Conservation (phyloP, 2,329 filamentous ascomycete species). For the Fusarium devonianum region DNA sequence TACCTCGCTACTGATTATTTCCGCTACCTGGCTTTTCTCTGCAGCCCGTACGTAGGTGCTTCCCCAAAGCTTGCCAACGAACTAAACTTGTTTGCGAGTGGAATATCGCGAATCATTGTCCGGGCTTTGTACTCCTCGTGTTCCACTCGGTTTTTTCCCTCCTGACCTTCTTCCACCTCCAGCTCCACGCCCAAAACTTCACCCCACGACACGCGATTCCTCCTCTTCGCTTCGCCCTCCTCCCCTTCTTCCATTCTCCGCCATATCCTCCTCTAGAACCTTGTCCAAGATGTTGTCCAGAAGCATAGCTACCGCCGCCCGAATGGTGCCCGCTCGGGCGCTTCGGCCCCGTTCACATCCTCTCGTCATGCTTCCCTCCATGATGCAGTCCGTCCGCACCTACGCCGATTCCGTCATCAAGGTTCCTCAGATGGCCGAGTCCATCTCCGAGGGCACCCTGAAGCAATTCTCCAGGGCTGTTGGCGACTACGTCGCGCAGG, state of each 20-base stretch:
- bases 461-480: constrained; percentile 94
- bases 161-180: constrained; percentile 26
- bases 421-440: constrained; percentile 98
- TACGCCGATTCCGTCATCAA: constrained; percentile 88
- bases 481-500: constrained; percentile 91
- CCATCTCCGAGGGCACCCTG: constrained; percentile 94
- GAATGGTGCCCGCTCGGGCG: constrained; percentile 54
- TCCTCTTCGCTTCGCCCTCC: constrained; percentile 1
- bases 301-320: constrained; percentile 52
- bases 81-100: constrained; percentile 26
- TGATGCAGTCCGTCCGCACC: constrained; percentile 64
- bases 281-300: constrained; percentile 54
- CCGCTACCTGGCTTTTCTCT: constrained; percentile 23
- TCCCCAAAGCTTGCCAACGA: constrained; percentile 19
- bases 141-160: constrained; percentile 28
- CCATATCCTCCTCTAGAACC: constrained; percentile 4
- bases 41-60: too few species aligned
- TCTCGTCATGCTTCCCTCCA: constrained; percentile 54
- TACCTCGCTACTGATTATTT: constrained; percentile 11
- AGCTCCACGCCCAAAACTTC: constrained; percentile 2
- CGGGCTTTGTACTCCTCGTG: constrained; percentile 22
- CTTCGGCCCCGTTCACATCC: constrained; percentile 42
- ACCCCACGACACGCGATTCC: constrained; percentile 14
- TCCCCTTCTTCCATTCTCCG: constrained; percentile 1
- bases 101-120: constrained; percentile 37